Base-by-base conservation (phyloP, 306 rosid genomes). In the Senna tora region DNA sequence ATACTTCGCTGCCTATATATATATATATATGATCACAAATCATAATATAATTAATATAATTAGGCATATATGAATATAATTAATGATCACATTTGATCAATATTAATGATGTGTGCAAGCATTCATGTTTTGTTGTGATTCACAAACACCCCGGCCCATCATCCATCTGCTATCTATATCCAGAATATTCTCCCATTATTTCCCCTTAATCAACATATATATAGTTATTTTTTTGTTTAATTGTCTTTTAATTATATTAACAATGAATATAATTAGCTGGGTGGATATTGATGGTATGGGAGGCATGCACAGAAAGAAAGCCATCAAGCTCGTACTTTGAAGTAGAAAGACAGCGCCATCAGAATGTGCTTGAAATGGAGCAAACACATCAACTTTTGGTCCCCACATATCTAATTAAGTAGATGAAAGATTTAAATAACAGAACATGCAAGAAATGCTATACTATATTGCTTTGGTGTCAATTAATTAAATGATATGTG, bases 301-400 rank as follows among this genome's bases (percentile, higher is more conserved):
- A 61, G 38, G 69, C 77, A 83, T 67, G 65, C 58, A 55, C 42
- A 7, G 50, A 62, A 81, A 73, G 54, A 74, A 55, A 36, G 65
- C 32, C 11, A 63, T 67, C 55, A 57, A 63, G 71, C 41, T 67
- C 52, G 73, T 73, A 65, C 73, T 60, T 46, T 69, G 82, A 77
- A 72, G 70, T 71, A 66, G 80, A 72, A 77, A 80, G 83, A 66
- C 42, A 61, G 72, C 46, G 58, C 71, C 69, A 19, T 74, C 28
- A 25, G 65, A 77, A 76, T 51, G 69, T 81, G 83, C 78, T 32
- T 72, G 72, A 65, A 72, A 74, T 73, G 30, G 79, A 69, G 77
- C 74, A 56, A 68, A 74, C 45, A 64, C 47, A 16, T 58, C 77
- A 73, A 20, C 69, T 30, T 81, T 77, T 77, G 76, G 77, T 34